Evolutionary conservation across 306 rosid species (phyloP).

Genomic region (Acacia acuminata): DNA sequence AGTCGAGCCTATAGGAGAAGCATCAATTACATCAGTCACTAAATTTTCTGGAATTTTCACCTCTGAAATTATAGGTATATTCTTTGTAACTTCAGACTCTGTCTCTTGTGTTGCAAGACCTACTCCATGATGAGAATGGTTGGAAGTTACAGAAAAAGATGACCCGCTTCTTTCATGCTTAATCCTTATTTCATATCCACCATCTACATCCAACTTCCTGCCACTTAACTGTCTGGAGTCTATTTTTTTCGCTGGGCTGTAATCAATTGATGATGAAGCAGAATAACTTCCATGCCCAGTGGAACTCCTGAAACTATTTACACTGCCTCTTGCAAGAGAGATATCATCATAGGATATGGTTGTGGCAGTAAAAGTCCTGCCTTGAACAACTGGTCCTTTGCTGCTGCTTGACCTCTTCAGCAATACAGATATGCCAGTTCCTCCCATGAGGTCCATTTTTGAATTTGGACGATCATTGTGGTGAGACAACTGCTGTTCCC

Average conservation of each 20-base stretch:
- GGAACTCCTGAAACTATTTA: conserved; percentile 70
- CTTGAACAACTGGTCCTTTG: conserved; percentile 70
- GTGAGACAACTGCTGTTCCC: conserved; percentile 38
- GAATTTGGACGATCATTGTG: conserved; percentile 36
- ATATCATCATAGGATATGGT: conserved; percentile 61
- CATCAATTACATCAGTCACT: conserved; percentile 41
- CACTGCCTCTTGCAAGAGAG: conserved; percentile 62
- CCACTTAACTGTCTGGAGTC: conserved; percentile 64
- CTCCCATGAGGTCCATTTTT: conserved; percentile 55
- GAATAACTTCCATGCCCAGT: conserved; percentile 72
- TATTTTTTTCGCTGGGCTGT: conserved; percentile 52
- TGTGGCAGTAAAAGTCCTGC: conserved; percentile 70
- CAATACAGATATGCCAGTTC: conserved; percentile 73
- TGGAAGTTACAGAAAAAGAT: conserved; percentile 47
- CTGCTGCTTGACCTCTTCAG: conserved; percentile 63
- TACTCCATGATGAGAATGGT: conserved; percentile 39
- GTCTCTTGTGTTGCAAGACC: conserved; percentile 45
- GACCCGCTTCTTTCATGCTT: conserved; percentile 49
- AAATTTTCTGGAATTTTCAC: conserved; percentile 45
- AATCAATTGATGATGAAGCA: conserved; percentile 75
- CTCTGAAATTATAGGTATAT: conserved; percentile 35
- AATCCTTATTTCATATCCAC: conserved; percentile 46
- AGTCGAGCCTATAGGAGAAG: conserved; percentile 38
- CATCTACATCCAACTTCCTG: conserved; percentile 59
- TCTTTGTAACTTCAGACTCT: conserved; percentile 37